Evolutionary conservation across 164 flowering plant genomes (phyloP).

Genomic region (Kalanchoe fedtschenkoi): DNA sequence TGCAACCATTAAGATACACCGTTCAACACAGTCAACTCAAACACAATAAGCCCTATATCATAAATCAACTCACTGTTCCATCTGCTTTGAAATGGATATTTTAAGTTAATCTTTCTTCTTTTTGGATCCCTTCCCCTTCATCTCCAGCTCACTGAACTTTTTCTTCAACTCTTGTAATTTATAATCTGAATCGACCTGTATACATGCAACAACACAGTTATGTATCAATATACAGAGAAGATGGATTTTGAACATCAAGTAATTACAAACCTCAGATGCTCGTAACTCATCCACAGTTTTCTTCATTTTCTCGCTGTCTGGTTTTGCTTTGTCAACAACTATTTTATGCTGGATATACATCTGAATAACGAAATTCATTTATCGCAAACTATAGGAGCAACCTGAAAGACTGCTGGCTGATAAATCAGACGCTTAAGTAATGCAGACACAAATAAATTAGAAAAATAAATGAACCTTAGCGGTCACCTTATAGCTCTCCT

Average conservation of each 20-base stretch:
- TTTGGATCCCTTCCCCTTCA: conserved; percentile 60
- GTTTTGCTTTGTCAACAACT: conserved; percentile 62
- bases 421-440: neutral
- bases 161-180: conserved; percentile 84
- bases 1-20: conserved; percentile 20
- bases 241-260: neutral
- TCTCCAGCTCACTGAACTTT: conserved; percentile 59
- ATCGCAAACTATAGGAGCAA: neutral
- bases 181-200: conserved; percentile 81
- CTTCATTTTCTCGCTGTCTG: conserved; percentile 56
- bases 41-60: neutral
- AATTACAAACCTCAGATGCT: conserved; percentile 58
- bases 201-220: neutral
- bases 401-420: neutral
- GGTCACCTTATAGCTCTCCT: conserved; percentile 64
- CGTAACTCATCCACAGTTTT: conserved; percentile 55
- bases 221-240: neutral
- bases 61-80: conserved; percentile 69
- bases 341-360: conserved; percentile 65
- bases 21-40: neutral
- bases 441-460: neutral
- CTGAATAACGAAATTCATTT: conserved; percentile 22
- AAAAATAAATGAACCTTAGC: conserved; percentile 41
- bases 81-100: conserved; percentile 40
- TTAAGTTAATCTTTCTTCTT: conserved; percentile 69